Evolutionary conservation across 2,329 filamentous ascomycete species (phyloP).

Genomic region (Fusarium papillatum): DNA sequence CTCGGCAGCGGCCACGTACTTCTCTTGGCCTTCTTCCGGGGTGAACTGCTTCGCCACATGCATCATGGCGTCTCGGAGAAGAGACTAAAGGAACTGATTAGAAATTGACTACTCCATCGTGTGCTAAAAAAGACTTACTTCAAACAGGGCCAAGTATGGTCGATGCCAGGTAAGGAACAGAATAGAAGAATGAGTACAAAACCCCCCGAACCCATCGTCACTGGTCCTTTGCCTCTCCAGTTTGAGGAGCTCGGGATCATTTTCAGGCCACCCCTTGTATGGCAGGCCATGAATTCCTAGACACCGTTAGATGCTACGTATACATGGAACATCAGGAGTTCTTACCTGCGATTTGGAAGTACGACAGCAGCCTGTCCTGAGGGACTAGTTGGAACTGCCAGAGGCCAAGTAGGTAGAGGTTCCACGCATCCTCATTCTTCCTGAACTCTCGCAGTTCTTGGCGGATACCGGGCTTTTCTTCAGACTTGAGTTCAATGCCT

Average conservation of each 20-base stretch:
- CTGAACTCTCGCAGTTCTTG: background rate
- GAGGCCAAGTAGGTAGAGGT: background rate
- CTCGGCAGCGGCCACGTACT: background rate
- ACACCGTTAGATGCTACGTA: background rate
- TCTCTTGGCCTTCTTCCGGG: background rate
- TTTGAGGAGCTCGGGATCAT: background rate
- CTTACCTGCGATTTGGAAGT: background rate
- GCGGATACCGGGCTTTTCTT: background rate
- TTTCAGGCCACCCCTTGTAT: background rate
- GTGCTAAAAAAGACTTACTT: background rate
- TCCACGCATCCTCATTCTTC: background rate
- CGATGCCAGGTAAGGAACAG: conserved; percentile 4
- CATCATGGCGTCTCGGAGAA: background rate
- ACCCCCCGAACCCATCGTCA: background rate
- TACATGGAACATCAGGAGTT: background rate
- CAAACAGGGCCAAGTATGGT: background rate
- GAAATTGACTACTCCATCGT: background rate
- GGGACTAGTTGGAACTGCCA: background rate
- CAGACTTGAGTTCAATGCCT: background rate
- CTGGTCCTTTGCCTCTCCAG: background rate
- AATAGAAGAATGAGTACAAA: background rate
- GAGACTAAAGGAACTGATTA: background rate
- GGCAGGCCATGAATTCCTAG: background rate
- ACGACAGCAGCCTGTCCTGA: background rate
- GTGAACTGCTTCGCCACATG: background rate